Evolutionary conservation across 768 basidiomycete species (phyloP), one percentile per base, ranked within the genome.

Genomic region (Agrocybe praecox): DNA sequence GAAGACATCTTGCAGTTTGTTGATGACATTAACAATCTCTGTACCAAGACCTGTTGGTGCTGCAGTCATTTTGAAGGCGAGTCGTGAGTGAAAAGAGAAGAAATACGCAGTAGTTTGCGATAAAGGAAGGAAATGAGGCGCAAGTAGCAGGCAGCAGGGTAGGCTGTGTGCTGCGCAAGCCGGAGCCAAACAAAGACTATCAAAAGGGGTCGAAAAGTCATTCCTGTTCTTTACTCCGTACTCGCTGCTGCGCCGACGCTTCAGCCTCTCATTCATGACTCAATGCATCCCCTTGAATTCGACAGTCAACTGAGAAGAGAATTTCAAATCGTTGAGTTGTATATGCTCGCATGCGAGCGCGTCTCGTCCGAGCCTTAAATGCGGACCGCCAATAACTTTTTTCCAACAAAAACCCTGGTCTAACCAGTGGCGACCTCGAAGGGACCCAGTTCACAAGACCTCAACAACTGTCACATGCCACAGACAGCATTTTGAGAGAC

Each of bases 1-100:
- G 73, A 94, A 94, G 62, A 93, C 92, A 78, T 94, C 92, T 72
- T 94, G 92, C 45, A 94, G 88, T 68, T 91, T 94, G 82, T 94
- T 94, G 67, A 94, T 78, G 50, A 90, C 83, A 32, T 77, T 70
- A 52, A 94, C 92, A 60, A 94, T 90, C 69, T 94, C 92, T 62
- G 83, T 78, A 52, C 92, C 92, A 63, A 94, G 85, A 53, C 89
- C 86, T 52, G 84, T 70, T 49, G 85, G 78, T 47, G 82, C 73
- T 43, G 86, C 79, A 36, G 86, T 77, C 77, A 81, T 82, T 65
- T 67, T 74, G 67, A 61, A 60, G 58, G 49, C 40, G 65, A 57
- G 40, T 54, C 34, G 60, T 62, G 46, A 60, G 60, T 57, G 55
- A 46, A 60, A 57, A 52, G 50, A 57, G 23, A 58, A 52, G 62